A percentile compares a stretch with the other conserved stretches of the same genome.
Conservation (phyloP, 768 basidiomycete genomes). For the Sutorius australiensis region DNA sequence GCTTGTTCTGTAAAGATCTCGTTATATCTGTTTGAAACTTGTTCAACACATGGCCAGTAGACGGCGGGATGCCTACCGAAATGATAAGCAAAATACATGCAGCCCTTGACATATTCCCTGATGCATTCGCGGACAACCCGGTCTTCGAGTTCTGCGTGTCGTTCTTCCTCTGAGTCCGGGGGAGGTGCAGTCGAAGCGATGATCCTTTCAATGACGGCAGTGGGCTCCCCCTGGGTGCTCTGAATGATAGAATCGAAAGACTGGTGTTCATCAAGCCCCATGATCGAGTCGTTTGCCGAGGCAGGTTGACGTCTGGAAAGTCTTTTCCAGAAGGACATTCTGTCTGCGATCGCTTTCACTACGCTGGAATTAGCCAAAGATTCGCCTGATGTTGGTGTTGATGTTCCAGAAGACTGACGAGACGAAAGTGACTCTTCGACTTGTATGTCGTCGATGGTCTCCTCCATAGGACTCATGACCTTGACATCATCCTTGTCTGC, state of each 20-base stretch:
- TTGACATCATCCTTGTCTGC: slow-evolving; percentile 45
- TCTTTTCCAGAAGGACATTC: slow-evolving; percentile 74
- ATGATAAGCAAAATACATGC: slow-evolving; percentile 86
- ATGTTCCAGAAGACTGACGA: slow-evolving; percentile 46
- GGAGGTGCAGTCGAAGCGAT: slow-evolving; percentile 58
- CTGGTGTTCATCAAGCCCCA: slow-evolving; percentile 16
- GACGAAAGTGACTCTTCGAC: slow-evolving; percentile 9
- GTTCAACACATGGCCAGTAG: not conserved
- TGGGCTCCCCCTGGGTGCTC: slow-evolving; percentile 44
- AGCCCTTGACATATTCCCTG: slow-evolving; percentile 73
- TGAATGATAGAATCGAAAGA: slow-evolving; percentile 41
- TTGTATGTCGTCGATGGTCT: not conserved
- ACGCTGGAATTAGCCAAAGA: slow-evolving; percentile 47
- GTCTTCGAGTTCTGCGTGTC: slow-evolving; percentile 70
- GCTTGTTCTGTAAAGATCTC: slow-evolving; percentile 78
- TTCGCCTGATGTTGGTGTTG: slow-evolving; percentile 49
- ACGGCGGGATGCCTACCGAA: slow-evolving; percentile 54
- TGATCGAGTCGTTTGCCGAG: slow-evolving; percentile 13
- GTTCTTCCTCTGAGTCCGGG: slow-evolving; percentile 61
- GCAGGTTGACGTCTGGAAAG: slow-evolving; percentile 45
- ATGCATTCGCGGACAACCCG: slow-evolving; percentile 81
- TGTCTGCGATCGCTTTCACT: slow-evolving; percentile 57
- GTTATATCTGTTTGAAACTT: slow-evolving; percentile 58
- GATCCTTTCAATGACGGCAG: slow-evolving; percentile 53
- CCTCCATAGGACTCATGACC: slow-evolving; percentile 37